Conservation (phyloP, 257 asterid genomes). For the Przewalskia tangutica region DNA sequence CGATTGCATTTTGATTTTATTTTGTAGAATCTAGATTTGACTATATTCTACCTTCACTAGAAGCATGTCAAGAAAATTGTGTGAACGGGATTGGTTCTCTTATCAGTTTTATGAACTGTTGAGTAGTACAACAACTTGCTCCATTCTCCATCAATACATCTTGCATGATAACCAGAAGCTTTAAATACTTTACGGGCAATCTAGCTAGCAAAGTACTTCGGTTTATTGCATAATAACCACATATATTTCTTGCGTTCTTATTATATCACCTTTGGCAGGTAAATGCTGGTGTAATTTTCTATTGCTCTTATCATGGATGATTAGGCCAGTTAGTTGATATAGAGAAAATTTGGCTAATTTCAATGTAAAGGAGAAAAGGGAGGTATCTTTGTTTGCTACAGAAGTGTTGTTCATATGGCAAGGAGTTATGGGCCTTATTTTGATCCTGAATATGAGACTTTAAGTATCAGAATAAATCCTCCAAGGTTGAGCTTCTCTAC, state of each 20-base stretch:
- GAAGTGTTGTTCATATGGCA: conserved; percentile 30
- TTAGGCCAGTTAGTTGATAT: not conserved
- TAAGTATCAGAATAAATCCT: conserved; percentile 94
- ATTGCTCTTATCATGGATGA: not conserved
- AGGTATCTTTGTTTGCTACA: conserved; percentile 1
- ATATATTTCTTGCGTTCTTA: not conserved
- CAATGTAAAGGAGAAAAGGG: conserved; percentile 27
- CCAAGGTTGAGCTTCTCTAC: conserved; percentile 52
- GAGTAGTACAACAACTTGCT: not conserved
- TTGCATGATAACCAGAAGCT: not conserved
- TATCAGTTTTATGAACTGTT: not conserved
- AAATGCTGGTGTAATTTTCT: not conserved
- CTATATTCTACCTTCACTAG: not conserved
- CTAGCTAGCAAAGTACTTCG: not conserved
- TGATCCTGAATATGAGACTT: conserved; percentile 94
- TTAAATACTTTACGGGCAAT: not conserved
- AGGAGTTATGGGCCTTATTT: conserved; percentile 76
- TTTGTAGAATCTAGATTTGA: not conserved
- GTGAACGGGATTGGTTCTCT: not conserved
- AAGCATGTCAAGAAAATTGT: not conserved
- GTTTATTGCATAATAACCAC: not conserved
- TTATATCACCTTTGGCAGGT: not conserved
- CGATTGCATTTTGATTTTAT: not conserved
- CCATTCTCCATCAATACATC: not conserved
- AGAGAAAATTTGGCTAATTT: conserved; percentile 1